A percentile compares a stretch with the other conserved stretches of the same genome.
These are phyloP conservation scores for Eremochloa ophiuroides DNA, from an alignment of 176 grass and related monocot species.

Conservation along the genomic window DNA sequence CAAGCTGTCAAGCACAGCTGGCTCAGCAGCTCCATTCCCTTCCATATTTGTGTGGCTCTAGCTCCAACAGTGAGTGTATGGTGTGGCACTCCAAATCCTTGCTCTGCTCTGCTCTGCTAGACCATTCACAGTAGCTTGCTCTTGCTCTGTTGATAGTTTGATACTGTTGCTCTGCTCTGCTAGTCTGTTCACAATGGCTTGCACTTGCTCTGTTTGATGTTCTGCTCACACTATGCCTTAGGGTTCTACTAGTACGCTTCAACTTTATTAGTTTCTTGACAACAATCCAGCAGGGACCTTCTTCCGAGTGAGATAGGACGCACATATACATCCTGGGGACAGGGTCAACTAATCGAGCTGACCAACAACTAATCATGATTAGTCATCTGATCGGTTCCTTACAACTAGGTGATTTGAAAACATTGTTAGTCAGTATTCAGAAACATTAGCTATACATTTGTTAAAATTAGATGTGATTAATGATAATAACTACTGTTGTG, in stretches of 20 bases:
- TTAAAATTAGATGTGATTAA: background rate
- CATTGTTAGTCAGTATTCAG: background rate
- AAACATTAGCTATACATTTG: background rate
- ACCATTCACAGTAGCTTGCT: too few relatives aligned
- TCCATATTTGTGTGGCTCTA: too few relatives aligned
- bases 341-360: background rate
- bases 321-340: background rate
- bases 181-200: background rate
- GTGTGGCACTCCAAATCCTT: too few relatives aligned
- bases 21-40: background rate
- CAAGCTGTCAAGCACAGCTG: background rate
- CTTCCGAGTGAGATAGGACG: background rate
- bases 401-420: background rate
- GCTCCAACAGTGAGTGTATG: too few relatives aligned
- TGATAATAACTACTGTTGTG: too few relatives aligned
- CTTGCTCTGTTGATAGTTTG: too few relatives aligned
- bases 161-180: too few relatives aligned
- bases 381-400: background rate
- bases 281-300: background rate
- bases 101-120: too few relatives aligned
- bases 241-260: background rate
- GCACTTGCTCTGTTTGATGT: background rate
- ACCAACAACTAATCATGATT: background rate
- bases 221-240: background rate
- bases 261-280: background rate